phyloP scores from a whole-genome alignment of 2,329 filamentous ascomycete genomes.

The Dendryphion nanum region DNA sequence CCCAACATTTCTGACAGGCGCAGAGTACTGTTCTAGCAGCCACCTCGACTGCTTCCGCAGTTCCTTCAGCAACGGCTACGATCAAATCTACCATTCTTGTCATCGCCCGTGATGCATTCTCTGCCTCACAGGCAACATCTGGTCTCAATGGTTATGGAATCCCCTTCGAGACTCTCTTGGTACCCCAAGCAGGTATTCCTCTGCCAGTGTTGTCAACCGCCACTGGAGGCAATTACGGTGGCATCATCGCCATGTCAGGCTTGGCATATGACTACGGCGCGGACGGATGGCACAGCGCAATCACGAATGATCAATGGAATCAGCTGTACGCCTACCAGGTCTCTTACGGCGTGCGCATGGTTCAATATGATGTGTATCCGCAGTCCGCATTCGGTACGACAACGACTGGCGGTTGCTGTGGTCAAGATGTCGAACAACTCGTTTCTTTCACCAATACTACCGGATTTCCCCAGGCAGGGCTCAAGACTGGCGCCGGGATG shows the following conservation, averaged over 20 bases:
- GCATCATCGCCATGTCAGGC: background rate
- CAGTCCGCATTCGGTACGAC: background rate
- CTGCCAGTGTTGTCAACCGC: background rate
- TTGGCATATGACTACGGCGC: background rate
- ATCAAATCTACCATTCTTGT: background rate
- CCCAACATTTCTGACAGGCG: no score
- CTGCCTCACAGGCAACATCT: background rate
- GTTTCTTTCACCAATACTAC: background rate
- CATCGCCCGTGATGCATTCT: background rate
- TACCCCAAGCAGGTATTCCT: background rate
- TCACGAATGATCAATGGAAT: background rate
- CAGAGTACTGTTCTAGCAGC: background rate
- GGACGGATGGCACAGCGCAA: background rate
- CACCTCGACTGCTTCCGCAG: background rate
- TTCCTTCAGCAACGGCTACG: background rate
- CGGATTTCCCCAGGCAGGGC: background rate
- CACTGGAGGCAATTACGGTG: background rate
- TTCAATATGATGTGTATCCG: constrained; percentile 1
- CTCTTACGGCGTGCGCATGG: background rate
- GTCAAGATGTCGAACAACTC: constrained; percentile 1
- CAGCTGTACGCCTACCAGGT: background rate
- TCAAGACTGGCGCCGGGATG: constrained; percentile 1
- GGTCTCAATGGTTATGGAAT: background rate
- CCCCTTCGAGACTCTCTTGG: background rate
- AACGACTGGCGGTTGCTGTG: constrained; percentile 1